These are phyloP conservation scores for Zoysia matrella DNA, from an alignment of 202 grass and related monocot genomes.

Conservation along the genomic window DNA sequence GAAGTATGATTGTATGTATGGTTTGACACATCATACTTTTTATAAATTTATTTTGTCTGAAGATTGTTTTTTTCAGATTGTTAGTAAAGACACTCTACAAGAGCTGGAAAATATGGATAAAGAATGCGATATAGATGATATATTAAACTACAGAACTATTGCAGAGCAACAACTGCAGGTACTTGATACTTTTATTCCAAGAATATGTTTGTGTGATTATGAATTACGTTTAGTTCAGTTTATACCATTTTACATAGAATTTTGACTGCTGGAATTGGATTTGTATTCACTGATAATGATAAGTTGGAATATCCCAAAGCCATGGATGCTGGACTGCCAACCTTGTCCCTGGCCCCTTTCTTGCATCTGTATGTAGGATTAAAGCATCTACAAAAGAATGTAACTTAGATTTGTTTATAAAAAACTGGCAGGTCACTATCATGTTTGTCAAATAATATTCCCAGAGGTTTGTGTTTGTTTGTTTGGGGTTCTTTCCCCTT, in stretches of 20 bases:
- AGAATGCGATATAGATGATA: slow-evolving; percentile 94
- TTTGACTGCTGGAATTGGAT: slow-evolving; percentile 30
- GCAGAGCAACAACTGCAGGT: slow-evolving; percentile 91
- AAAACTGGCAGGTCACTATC: not conserved
- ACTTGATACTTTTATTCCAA: slow-evolving; percentile 43
- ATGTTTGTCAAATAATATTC: slow-evolving; percentile 9
- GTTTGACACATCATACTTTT: slow-evolving; percentile 19
- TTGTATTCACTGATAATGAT: not conserved
- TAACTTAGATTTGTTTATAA: not conserved
- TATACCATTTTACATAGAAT: slow-evolving; percentile 6
- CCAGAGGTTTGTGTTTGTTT: too few species aligned
- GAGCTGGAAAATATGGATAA: slow-evolving; percentile 89
- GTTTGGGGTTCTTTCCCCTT: too few species aligned
- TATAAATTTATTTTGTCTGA: slow-evolving; percentile 46
- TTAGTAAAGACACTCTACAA: slow-evolving; percentile 79
- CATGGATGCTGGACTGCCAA: not conserved
- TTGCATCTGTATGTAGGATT: not conserved
- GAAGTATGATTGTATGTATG: not conserved
- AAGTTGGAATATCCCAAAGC: not conserved
- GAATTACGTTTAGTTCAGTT: slow-evolving; percentile 25
- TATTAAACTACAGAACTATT: slow-evolving; percentile 88
- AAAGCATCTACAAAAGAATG: too few species aligned
- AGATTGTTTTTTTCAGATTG: slow-evolving; percentile 63
- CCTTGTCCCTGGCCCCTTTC: not conserved
- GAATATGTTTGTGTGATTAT: slow-evolving; percentile 27